A percentile compares a stretch with the other conserved stretches of the same genome.
These are phyloP conservation scores for Rhodotorula sp. DNA, from an alignment of 1,284 basidiomycete species.

Conservation along the genomic window DNA sequence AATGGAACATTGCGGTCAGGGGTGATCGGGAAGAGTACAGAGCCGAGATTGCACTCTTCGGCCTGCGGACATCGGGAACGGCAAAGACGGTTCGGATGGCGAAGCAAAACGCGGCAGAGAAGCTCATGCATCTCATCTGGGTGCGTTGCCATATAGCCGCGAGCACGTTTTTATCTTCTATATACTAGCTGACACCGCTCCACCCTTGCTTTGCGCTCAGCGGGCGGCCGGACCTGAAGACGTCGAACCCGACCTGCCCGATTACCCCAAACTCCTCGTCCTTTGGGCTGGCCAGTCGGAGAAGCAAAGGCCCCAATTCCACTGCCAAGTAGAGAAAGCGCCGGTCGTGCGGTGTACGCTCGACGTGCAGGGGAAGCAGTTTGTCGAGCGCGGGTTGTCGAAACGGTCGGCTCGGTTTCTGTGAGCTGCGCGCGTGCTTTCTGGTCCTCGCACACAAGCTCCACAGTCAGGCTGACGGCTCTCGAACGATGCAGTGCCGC, in stretches of 20 bases:
- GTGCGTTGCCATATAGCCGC: background rate
- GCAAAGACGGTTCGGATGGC: slow-evolving; percentile 6
- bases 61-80: background rate
- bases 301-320: background rate
- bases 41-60: slow-evolving; percentile 7
- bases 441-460: background rate
- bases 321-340: background rate
- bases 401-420: background rate
- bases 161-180: too few relatives aligned
- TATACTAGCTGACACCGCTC: background rate
- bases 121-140: background rate
- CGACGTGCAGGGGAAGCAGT: background rate
- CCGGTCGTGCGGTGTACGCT: background rate
- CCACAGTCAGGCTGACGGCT: too few relatives aligned
- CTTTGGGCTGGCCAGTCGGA: background rate
- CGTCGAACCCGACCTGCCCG: background rate
- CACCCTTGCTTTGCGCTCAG: background rate
- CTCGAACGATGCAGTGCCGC: too few relatives aligned
- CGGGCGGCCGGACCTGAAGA: background rate
- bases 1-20: slow-evolving; percentile 8
- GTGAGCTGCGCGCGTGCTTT: background rate
- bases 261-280: background rate
- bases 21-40: slow-evolving; percentile 1
- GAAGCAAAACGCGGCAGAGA: slow-evolving; percentile 3
- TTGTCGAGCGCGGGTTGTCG: slow-evolving; percentile 1